A percentile compares a stretch with the other conserved stretches of the same genome.
Conservation (phyloP, 805 yeast species). For the Suhomyces kilbournensis region DNA sequence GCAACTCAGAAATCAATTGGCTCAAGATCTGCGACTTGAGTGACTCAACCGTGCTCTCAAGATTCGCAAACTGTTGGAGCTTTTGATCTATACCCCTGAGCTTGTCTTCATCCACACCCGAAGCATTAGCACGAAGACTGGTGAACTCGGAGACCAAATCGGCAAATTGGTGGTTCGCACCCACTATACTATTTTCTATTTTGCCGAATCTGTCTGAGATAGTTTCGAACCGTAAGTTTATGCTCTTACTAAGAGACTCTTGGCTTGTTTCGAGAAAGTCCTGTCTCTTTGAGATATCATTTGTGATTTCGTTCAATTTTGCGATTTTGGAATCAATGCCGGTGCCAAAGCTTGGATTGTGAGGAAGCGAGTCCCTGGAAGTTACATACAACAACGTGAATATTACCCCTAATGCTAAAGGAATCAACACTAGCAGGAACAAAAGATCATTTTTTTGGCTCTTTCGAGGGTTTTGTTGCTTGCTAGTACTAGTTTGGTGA, state of each 20-base stretch:
- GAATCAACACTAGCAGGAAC: not conserved
- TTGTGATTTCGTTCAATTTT: constrained; percentile 13
- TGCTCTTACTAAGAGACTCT: constrained; percentile 10
- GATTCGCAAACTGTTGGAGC: constrained; percentile 11
- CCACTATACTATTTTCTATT: constrained; percentile 3
- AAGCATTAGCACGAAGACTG: not conserved
- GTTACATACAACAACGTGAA: not conserved
- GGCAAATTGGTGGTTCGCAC: constrained; percentile 6
- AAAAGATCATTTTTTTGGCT: not conserved
- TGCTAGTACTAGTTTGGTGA: not conserved
- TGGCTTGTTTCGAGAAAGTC: constrained; percentile 17
- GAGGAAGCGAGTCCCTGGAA: not conserved
- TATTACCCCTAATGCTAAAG: not conserved
- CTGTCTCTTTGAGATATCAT: constrained; percentile 16
- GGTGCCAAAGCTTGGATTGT: not conserved
- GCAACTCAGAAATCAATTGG: constrained; percentile 21
- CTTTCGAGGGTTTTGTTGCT: not conserved
- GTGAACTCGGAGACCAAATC: constrained; percentile 12
- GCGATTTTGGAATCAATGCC: not conserved
- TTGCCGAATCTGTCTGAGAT: constrained; percentile 12
- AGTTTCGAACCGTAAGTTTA: constrained; percentile 16
- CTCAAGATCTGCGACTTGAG: constrained; percentile 16
- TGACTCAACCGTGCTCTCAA: constrained; percentile 14
- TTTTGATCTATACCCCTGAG: constrained; percentile 10
- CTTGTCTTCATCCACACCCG: not conserved